Evolutionary conservation across 2,329 filamentous ascomycete species (phyloP).

Genomic region (Epichloe baconii): DNA sequence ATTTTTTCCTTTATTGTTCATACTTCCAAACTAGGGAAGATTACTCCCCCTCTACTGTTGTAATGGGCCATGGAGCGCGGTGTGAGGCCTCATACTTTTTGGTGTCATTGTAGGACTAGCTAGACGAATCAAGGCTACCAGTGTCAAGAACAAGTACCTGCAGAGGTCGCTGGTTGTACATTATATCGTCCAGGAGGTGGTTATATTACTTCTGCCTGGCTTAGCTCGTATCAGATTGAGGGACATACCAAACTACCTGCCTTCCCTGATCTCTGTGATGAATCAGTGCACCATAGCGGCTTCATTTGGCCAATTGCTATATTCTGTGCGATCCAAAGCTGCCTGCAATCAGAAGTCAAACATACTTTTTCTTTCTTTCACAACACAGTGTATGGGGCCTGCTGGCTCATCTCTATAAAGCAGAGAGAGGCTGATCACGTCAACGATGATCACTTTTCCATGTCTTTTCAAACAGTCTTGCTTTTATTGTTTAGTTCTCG

Average conservation of each 20-base stretch:
- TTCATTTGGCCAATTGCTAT: no score
- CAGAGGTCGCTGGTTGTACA: constrained; percentile 9
- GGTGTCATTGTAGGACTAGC: constrained; percentile 10
- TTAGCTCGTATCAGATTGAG: constrained; percentile 5
- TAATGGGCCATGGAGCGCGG: constrained; percentile 8
- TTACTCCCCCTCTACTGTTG: constrained; percentile 5
- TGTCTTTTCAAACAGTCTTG: no score
- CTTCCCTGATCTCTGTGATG: background rate
- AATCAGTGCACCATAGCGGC: background rate
- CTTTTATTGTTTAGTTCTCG: no score
- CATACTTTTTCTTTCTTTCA: no score
- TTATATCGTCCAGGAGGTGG: constrained; percentile 8
- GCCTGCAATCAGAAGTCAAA: no score
- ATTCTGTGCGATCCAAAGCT: no score
- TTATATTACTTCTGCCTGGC: background rate
- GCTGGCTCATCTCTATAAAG: no score
- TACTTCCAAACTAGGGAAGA: constrained; percentile 7
- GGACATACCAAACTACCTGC: background rate
- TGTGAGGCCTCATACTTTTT: constrained; percentile 7
- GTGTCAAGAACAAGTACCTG: constrained; percentile 3
- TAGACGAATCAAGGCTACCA: constrained; percentile 2
- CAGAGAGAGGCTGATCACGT: no score
- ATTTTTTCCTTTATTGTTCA: constrained; percentile 9
- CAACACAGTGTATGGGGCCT: no score
- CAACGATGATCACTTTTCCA: no score